Base-by-base conservation (phyloP, 495 filamentous ascomycete genomes). In the Xylaria cubensis region DNA sequence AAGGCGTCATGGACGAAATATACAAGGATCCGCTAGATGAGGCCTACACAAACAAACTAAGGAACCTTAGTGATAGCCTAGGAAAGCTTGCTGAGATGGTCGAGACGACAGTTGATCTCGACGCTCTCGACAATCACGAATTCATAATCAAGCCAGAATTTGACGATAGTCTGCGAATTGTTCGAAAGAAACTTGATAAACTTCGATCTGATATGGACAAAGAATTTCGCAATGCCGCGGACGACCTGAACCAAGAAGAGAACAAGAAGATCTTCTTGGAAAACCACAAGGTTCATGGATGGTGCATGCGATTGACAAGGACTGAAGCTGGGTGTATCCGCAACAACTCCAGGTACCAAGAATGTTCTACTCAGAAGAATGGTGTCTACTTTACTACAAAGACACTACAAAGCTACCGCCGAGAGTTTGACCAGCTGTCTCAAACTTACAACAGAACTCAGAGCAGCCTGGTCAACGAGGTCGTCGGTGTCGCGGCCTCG, bases 91-190 rank as follows among this genome's bases (percentile, higher is more conserved):
- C 96, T 74, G 96, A 99, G 77, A 97, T 99, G 93, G 97, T 99
- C 15, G 96, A 99, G 82, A 97, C 96, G 2, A 98, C 96, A 0
- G 95, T 99, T 64, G 96, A 99, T 76, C 90, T 99, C 0, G 94
- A 97, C 66, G 96, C 96, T 8, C 87, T 98, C 51, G 95, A 98
- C 72, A 95, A 96, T 77, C 96, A 99, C 78, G 96, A 99, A 81
- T 99, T 95, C 80, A 94, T 97, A 76, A 98, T 99, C 85, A 99
- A 98, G 82, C 94, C 96, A 1, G 97, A 98, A 76, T 99, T 98
- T 72, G 97, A 98, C 74, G 96, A 98, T 39, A 87, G 91, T 64
- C 85, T 99, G 17, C 90, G 92, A 29, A 90, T 93, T 42, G 95
- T 99, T 76, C 89, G 94, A 12, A 97, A 93, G 82, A 94, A 92